Percentiles rank a stretch among this genome's conserved stretches.
Evolutionary conservation across 306 rosid species (phyloP).

Genomic region (Astragalus membranaceus): DNA sequence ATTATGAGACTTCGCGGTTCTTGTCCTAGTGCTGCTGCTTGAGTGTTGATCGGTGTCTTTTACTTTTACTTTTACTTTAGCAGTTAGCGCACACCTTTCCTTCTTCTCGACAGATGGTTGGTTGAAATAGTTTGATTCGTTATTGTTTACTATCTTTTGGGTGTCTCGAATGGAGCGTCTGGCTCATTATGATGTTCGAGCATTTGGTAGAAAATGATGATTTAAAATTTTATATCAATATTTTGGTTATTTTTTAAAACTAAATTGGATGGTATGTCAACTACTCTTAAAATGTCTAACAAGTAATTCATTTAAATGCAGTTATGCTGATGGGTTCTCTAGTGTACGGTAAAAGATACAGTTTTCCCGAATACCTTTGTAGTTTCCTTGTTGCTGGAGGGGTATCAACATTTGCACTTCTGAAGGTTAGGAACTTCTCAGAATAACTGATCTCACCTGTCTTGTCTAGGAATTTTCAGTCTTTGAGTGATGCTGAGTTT

Average conservation of each 20-base stretch:
- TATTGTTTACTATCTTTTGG: not conserved
- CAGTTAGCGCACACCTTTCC: too few species aligned
- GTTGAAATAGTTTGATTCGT: not conserved
- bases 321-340: constrained; percentile 97
- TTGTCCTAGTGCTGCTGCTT: not conserved
- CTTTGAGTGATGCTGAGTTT: constrained; percentile 5
- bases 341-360: constrained; percentile 72
- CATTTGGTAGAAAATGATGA: constrained; percentile 1
- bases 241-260: not conserved
- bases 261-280: too few species aligned
- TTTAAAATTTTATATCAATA: not conserved
- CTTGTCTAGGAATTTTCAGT: not conserved
- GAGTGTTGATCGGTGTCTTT: not conserved
- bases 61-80: too few species aligned
- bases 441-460: not conserved
- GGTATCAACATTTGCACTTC: constrained; percentile 80
- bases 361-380: constrained; percentile 77
- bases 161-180: not conserved
- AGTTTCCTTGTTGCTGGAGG: constrained; percentile 98
- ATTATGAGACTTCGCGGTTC: not conserved
- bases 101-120: not conserved
- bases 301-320: constrained; percentile 36
- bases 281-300: constrained; percentile 18
- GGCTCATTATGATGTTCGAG: not conserved
- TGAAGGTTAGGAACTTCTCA: constrained; percentile 53